These are phyloP conservation scores for Kwoniella botswanensis DNA, from an alignment of 768 basidiomycete genomes.

Conservation along the genomic window DNA sequence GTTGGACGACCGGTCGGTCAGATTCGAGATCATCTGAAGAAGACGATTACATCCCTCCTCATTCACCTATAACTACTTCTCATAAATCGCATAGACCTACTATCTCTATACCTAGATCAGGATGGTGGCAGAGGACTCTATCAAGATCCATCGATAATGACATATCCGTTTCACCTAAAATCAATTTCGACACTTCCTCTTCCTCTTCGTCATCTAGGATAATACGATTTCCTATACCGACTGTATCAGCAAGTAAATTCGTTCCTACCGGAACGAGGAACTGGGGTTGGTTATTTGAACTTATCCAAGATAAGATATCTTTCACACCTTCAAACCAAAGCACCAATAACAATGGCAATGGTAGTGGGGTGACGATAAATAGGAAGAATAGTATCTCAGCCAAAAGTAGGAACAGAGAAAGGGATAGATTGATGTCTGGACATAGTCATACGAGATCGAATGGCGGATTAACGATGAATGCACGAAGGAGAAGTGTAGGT, in stretches of 20 bases:
- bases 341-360: background rate
- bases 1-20: conserved; percentile 27
- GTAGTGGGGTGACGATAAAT: conserved; percentile 1
- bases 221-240: conserved; percentile 12
- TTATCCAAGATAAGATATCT: conserved; percentile 1
- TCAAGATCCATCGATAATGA: background rate
- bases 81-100: conserved; percentile 7
- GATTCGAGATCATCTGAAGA: conserved; percentile 31
- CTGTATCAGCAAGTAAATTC: conserved; percentile 21
- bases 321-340: conserved; percentile 14
- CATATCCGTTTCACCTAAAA: conserved; percentile 29
- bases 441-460: background rate
- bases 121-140: conserved; percentile 26
- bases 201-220: background rate
- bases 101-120: conserved; percentile 16
- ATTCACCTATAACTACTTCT: conserved; percentile 14
- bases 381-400: conserved; percentile 24
- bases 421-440: conserved; percentile 37
- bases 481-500: conserved; percentile 8
- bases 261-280: conserved; percentile 35
- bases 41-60: conserved; percentile 26
- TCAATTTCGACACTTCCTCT: conserved; percentile 11
- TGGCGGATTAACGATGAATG: background rate
- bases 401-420: conserved; percentile 32
- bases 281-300: conserved; percentile 36